Evolutionary conservation across 2,329 filamentous ascomycete genomes (phyloP).

Genomic region (Diplodia sapinea): DNA sequence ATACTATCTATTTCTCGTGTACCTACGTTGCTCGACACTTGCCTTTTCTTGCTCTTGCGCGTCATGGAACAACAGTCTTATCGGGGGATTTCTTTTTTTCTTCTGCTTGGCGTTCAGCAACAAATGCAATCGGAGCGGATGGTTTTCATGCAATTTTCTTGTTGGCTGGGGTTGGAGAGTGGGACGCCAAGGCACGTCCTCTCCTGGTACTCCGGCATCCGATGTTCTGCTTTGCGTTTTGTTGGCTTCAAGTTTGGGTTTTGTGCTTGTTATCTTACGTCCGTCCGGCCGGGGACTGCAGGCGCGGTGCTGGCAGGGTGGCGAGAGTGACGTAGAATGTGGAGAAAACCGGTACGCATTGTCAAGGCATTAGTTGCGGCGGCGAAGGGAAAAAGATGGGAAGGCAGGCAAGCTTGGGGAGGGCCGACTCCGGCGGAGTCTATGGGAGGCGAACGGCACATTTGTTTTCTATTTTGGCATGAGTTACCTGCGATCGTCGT

Average conservation of each 20-base stretch:
- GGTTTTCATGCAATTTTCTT: slow-evolving; percentile 8
- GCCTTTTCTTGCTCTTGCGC: slow-evolving; percentile 8
- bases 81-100: slow-evolving; percentile 9
- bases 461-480: slow-evolving; percentile 20
- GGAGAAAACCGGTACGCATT: slow-evolving; percentile 5
- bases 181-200: slow-evolving; percentile 10
- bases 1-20: slow-evolving; percentile 28
- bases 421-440: slow-evolving; percentile 21
- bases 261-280: slow-evolving; percentile 12
- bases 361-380: slow-evolving; percentile 13
- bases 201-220: slow-evolving; percentile 9
- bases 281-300: not conserved
- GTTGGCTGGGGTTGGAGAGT: slow-evolving; percentile 16
- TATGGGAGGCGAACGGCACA: slow-evolving; percentile 21
- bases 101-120: slow-evolving; percentile 23
- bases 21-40: slow-evolving; percentile 26
- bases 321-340: not conserved
- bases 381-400: slow-evolving; percentile 27
- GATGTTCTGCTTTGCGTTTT: slow-evolving; percentile 20
- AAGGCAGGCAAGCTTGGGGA: slow-evolving; percentile 18
- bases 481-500: slow-evolving; percentile 6
- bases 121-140: slow-evolving; percentile 22
- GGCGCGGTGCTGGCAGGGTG: not conserved
- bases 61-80: slow-evolving; percentile 14
- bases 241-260: slow-evolving; percentile 18